Evolutionary conservation across 352 stramenopile genomes (phyloP).

Genomic region (Phytopythium sindhum): DNA sequence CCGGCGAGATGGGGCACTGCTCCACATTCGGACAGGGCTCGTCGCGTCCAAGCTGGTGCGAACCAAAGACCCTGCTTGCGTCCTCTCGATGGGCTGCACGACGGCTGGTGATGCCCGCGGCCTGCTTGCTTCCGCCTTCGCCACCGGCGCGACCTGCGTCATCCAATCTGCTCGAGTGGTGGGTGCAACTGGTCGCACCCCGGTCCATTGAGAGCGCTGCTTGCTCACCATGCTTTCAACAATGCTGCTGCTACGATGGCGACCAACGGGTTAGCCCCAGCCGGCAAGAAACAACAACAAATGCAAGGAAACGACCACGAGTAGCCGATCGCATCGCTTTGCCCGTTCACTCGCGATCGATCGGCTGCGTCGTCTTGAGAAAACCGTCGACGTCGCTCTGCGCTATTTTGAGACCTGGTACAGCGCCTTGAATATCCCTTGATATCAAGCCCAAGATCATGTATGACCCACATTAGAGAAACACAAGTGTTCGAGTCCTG

Average conservation of each 20-base stretch:
- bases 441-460: slow-evolving; percentile 14
- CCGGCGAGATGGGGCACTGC: neutral
- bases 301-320: neutral
- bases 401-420: neutral
- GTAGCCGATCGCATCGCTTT: neutral
- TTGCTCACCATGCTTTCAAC: slow-evolving; percentile 25
- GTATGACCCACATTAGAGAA: slow-evolving; percentile 1
- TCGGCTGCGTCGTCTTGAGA: neutral
- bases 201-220: neutral
- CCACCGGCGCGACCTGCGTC: slow-evolving; percentile 8
- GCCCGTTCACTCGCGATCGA: neutral
- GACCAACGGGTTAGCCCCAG: neutral
- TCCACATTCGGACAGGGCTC: neutral
- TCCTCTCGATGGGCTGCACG: neutral
- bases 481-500: neutral
- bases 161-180: neutral
- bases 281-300: neutral
- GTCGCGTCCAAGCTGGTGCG: neutral
- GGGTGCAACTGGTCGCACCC: neutral
- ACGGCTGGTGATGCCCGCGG: neutral
- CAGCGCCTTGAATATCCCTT: slow-evolving; percentile 1
- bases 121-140: neutral
- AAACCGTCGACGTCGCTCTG: neutral
- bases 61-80: neutral
- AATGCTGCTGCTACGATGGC: neutral